A percentile compares a stretch with the other conserved stretches of the same genome.
Evolutionary conservation across 805 yeast genomes (phyloP).

Genomic region (Cyberlindnera mississippiensis): DNA sequence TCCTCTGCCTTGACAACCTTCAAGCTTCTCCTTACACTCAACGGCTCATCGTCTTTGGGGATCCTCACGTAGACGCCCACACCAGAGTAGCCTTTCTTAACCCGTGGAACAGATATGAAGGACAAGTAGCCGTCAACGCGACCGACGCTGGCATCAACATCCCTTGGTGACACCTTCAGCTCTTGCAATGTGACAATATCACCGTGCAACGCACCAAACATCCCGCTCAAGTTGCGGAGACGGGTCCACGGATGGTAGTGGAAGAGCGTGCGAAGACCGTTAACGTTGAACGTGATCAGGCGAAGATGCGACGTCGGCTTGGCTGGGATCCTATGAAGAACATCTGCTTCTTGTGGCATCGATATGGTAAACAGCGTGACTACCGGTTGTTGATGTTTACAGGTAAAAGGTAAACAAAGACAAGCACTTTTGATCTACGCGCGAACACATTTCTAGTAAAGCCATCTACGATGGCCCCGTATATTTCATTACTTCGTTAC

Average conservation of each 20-base stretch:
- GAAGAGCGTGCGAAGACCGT: conserved; percentile 75
- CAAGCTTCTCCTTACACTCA: conserved; percentile 34
- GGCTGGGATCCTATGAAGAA: conserved; percentile 11
- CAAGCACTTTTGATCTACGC: too few species aligned
- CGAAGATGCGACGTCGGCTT: conserved; percentile 31
- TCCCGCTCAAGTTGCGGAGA: conserved; percentile 29
- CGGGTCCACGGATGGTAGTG: conserved; percentile 84
- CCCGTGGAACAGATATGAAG: conserved; percentile 63
- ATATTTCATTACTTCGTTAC: neutral
- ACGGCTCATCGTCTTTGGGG: conserved; percentile 42
- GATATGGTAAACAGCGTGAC: neutral
- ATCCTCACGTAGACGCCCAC: conserved; percentile 76
- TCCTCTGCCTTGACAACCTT: conserved; percentile 77
- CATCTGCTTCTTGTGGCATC: neutral
- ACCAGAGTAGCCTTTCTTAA: conserved; percentile 85
- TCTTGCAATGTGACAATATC: conserved; percentile 89
- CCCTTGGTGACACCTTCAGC: conserved; percentile 58
- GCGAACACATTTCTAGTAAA: too few species aligned
- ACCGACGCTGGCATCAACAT: conserved; percentile 45
- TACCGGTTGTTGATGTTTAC: too few species aligned
- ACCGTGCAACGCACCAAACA: conserved; percentile 54
- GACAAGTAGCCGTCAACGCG: conserved; percentile 53
- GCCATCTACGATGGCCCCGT: too few species aligned
- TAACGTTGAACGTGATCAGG: conserved; percentile 75
- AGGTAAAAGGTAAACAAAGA: neutral